phyloP scores from a whole-genome alignment of 768 basidiomycete genomes.

The Boletus subcaerulescens region DNA sequence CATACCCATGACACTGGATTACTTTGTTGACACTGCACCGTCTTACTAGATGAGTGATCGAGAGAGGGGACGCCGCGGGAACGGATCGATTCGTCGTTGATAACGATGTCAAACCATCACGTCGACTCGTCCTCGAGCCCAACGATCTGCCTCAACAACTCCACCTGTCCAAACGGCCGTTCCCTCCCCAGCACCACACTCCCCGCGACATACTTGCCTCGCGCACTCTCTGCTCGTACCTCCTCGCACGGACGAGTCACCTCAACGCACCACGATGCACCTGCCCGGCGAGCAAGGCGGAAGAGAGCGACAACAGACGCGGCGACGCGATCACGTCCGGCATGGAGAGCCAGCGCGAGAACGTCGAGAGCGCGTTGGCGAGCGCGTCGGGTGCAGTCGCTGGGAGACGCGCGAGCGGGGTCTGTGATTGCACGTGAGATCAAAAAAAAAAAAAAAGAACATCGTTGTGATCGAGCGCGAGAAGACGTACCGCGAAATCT shows the following conservation, averaged over 20 bases:
- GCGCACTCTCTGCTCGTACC: constrained; percentile 63
- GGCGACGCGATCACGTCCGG: constrained; percentile 79
- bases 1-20: too few relatives aligned
- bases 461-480: too few relatives aligned
- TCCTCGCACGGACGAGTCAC: constrained; percentile 69
- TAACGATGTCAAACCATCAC: too few relatives aligned
- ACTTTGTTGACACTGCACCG: too few relatives aligned
- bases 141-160: constrained; percentile 73
- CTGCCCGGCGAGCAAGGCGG: constrained; percentile 57
- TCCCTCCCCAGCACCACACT: constrained; percentile 80
- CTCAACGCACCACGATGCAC: constrained; percentile 78
- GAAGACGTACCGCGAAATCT: constrained; percentile 18
- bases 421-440: constrained; percentile 32
- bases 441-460: too few relatives aligned
- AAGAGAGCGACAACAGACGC: constrained; percentile 69
- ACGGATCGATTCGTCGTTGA: too few relatives aligned
- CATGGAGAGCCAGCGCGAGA: constrained; percentile 83
- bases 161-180: constrained; percentile 78
- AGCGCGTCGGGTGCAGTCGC: constrained; percentile 63
- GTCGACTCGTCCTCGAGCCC: constrained; percentile 56
- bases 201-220: constrained; percentile 76
- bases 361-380: constrained; percentile 58
- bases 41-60: too few relatives aligned
- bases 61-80: too few relatives aligned
- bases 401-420: constrained; percentile 71